phyloP scores from a whole-genome alignment of 352 stramenopile species.

The Hyaloperonospora arabidopsidis region DNA sequence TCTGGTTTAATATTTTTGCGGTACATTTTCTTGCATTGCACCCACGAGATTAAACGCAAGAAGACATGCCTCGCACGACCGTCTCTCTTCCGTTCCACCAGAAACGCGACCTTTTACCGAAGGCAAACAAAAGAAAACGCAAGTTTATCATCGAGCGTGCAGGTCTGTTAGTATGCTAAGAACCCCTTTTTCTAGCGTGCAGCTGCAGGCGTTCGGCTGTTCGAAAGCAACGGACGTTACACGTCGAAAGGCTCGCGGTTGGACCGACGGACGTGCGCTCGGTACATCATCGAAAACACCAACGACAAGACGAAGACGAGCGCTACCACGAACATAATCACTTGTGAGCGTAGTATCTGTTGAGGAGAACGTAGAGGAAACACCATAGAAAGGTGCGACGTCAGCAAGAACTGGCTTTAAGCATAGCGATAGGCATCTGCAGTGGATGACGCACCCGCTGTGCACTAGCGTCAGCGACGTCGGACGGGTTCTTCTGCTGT shows the following conservation, averaged over 20 bases:
- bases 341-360: constrained; percentile 53
- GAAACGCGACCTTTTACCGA: too few species aligned
- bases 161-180: too few species aligned
- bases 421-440: not conserved
- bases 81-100: too few species aligned
- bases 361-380: not conserved
- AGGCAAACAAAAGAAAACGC: too few species aligned
- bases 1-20: too few species aligned
- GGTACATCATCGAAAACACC: constrained; percentile 54
- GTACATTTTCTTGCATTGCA: too few species aligned
- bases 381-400: constrained; percentile 4
- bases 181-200: too few species aligned
- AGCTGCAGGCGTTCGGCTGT: not conserved
- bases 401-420: too few species aligned
- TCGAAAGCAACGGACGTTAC: constrained; percentile 1
- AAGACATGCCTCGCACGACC: too few species aligned
- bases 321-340: constrained; percentile 54
- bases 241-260: constrained; percentile 23
- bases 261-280: constrained; percentile 29
- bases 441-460: constrained; percentile 27
- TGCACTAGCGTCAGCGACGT: constrained; percentile 32
- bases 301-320: constrained; percentile 43
- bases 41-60: too few species aligned
- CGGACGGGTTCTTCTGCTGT: constrained; percentile 42
- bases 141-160: too few species aligned